phyloP scores from a whole-genome alignment of 2,329 filamentous ascomycete species.

The Neopestalotiopsis sp. region DNA sequence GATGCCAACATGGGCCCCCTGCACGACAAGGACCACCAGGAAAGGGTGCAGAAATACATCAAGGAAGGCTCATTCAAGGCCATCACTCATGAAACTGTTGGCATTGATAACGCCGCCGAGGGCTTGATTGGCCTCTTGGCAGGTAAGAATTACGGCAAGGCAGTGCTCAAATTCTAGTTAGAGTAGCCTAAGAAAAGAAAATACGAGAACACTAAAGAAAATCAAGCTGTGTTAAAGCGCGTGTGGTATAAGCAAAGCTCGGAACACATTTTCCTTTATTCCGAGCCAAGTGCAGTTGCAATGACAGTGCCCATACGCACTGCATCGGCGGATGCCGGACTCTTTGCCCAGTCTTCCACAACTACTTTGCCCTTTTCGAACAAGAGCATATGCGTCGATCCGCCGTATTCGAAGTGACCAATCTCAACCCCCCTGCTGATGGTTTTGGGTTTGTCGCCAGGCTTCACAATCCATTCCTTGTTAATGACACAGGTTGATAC shows the following conservation, averaged over 20 bases:
- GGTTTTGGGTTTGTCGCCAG: not conserved
- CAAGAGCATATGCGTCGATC: not conserved
- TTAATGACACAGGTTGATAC: not conserved
- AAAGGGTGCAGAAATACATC: not conserved
- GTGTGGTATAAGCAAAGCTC: too few relatives aligned
- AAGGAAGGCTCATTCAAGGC: not conserved
- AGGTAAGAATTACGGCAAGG: not conserved
- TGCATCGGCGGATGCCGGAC: not conserved
- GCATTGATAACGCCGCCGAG: not conserved
- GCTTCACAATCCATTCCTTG: not conserved
- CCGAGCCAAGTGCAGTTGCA: not conserved
- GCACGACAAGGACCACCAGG: too few relatives aligned
- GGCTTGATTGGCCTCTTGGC: not conserved
- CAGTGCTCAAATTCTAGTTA: too few relatives aligned
- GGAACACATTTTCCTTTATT: not conserved
- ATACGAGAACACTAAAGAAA: too few relatives aligned
- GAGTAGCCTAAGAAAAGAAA: too few relatives aligned
- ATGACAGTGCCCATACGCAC: not conserved
- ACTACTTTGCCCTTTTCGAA: not conserved
- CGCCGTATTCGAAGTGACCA: not conserved
- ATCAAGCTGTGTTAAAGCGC: too few relatives aligned
- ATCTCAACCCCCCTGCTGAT: not conserved
- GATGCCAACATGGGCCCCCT: not conserved
- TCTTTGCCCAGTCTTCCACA: not conserved
- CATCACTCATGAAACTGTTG: too few relatives aligned